Conservation (phyloP, 2,329 filamentous ascomycete species). For the Trichophyton mentagrophytes region DNA sequence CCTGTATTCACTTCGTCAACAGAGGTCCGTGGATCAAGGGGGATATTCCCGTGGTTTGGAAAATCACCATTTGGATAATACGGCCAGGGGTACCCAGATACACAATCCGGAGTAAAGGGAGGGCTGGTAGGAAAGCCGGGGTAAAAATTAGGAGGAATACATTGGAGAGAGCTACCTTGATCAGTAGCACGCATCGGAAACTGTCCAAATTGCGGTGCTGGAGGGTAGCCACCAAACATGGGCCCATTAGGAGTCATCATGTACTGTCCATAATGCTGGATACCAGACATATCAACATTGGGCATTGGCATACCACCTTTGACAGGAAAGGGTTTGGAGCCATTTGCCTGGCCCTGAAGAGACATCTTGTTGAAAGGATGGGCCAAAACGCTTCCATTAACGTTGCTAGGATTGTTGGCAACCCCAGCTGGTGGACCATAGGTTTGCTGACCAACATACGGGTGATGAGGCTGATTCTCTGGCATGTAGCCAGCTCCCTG, state of each 20-base stretch:
- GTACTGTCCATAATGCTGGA: conserved; percentile 18
- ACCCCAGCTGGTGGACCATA: conserved; percentile 15
- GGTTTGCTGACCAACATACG: conserved; percentile 14
- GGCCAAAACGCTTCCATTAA: conserved; percentile 14
- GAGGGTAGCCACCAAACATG: conserved; percentile 23
- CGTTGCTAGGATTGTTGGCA: conserved; percentile 12
- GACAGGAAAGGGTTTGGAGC: conserved; percentile 18
- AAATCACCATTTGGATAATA: conserved; percentile 26
- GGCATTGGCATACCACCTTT: conserved; percentile 19
- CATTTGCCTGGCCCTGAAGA: conserved; percentile 20
- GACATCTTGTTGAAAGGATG: conserved; percentile 20
- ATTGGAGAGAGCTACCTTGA: conserved; percentile 21
- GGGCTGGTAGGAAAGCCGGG: conserved; percentile 23
- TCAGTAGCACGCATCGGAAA: conserved; percentile 21
- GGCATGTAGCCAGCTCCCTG: conserved; percentile 17
- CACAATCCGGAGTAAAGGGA: conserved; percentile 20
- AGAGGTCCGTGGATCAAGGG: conserved; percentile 30
- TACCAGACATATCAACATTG: conserved; percentile 19
- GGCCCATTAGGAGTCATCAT: conserved; percentile 24
- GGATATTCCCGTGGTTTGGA: conserved; percentile 25
- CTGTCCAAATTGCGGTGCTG: conserved; percentile 20
- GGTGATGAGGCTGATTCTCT: conserved; percentile 18
- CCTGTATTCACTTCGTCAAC: conserved; percentile 39
- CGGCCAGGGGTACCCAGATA: conserved; percentile 27
- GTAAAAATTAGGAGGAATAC: conserved; percentile 28